Conservation (phyloP, 2,329 filamentous ascomycete species). For the Diaporthe citriasiana region DNA sequence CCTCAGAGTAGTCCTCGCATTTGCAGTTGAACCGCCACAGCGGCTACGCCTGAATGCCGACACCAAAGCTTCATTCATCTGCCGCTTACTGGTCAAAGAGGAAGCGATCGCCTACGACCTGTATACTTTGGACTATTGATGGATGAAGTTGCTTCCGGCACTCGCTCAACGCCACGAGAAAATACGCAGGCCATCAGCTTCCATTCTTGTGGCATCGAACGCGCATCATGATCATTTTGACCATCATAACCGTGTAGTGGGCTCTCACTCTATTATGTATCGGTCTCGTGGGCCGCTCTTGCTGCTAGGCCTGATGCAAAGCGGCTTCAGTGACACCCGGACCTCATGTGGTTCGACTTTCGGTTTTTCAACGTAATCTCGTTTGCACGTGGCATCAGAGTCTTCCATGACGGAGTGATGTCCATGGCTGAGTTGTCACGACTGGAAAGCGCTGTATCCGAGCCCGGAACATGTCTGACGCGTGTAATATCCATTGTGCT, state of each 20-base stretch:
- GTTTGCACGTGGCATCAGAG: neutral
- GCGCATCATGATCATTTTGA: neutral
- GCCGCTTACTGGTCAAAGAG: neutral
- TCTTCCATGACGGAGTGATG: conserved; percentile 10
- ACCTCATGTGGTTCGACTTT: neutral
- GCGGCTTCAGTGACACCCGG: neutral
- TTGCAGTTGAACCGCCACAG: neutral
- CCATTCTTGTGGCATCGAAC: neutral
- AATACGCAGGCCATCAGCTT: neutral
- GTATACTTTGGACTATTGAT: conserved; percentile 17
- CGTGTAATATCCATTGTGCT: neutral
- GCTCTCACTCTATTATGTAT: neutral
- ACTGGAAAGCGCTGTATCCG: conserved; percentile 3
- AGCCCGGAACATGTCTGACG: neutral
- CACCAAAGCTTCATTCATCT: neutral
- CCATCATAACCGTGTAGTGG: neutral
- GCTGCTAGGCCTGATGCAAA: neutral
- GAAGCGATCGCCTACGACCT: neutral
- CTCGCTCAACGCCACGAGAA: conserved; percentile 11
- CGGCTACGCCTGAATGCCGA: neutral
- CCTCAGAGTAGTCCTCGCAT: neutral
- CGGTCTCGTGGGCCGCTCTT: neutral
- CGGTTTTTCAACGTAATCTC: neutral
- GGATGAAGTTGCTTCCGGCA: conserved; percentile 11
- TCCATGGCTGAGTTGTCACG: neutral